Conservation (phyloP, 2,329 filamentous ascomycete species). For the Lachnellula cervina region DNA sequence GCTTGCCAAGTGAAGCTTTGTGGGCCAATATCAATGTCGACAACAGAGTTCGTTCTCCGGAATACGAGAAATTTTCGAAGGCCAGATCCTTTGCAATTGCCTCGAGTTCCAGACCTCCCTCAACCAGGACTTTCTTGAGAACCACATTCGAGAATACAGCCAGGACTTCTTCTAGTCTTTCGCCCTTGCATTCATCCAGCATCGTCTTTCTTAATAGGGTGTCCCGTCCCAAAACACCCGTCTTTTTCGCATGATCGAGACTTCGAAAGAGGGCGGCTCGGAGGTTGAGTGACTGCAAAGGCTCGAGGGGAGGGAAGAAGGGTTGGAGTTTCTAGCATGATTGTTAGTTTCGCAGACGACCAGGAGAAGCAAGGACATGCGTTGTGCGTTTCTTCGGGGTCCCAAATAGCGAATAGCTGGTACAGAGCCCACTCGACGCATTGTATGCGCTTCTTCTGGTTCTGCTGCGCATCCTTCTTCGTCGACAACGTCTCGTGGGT, state of each 20-base stretch:
- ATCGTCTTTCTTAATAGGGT: conserved; percentile 84
- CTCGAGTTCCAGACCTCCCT: conserved; percentile 38
- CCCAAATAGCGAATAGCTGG: conserved; percentile 79
- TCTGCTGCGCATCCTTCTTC: conserved; percentile 56
- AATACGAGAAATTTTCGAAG: conserved; percentile 54
- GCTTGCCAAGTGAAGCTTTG: conserved; percentile 57
- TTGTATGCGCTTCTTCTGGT: conserved; percentile 77
- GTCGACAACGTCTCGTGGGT: conserved; percentile 63
- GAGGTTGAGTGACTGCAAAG: conserved; percentile 85
- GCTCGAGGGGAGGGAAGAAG: conserved; percentile 86
- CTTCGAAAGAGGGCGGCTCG: conserved; percentile 76
- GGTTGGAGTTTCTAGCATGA: conserved; percentile 70
- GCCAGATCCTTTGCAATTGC: conserved; percentile 52
- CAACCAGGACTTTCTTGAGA: conserved; percentile 61
- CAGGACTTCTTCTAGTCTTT: conserved; percentile 82
- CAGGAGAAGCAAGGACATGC: conserved; percentile 40
- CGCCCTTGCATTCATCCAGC: conserved; percentile 93
- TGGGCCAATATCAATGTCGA: conserved; percentile 69
- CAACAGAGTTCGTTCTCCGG: conserved; percentile 50
- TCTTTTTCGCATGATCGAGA: conserved; percentile 84
- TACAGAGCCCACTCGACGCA: conserved; percentile 89
- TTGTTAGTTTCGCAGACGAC: conserved; percentile 1
- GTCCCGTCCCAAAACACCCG: conserved; percentile 74
- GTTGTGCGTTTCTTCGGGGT: conserved; percentile 68
- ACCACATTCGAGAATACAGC: conserved; percentile 80